Conservation (phyloP, 257 asterid species). For the Capsicum rhomboideum region DNA sequence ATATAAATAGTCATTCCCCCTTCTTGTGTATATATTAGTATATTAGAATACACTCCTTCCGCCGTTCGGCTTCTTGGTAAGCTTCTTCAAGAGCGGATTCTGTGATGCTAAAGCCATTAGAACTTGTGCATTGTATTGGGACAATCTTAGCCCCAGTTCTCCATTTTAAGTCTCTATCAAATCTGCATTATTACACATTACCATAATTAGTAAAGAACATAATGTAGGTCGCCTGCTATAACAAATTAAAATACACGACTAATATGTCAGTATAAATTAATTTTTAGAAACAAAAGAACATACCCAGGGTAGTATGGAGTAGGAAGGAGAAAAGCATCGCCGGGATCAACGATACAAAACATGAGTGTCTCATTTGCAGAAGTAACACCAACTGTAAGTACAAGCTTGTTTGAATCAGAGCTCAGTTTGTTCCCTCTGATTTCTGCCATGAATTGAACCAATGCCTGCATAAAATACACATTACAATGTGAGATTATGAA, state of each 20-base stretch:
- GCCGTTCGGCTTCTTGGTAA: slow-evolving; percentile 23
- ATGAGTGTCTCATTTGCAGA: slow-evolving; percentile 12
- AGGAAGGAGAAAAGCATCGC: slow-evolving; percentile 14
- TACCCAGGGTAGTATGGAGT: slow-evolving; percentile 17
- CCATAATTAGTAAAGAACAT: not conserved
- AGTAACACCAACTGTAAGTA: slow-evolving; percentile 10
- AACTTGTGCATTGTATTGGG: slow-evolving; percentile 34
- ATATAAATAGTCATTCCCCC: no score
- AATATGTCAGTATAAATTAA: no score
- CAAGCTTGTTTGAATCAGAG: slow-evolving; percentile 8
- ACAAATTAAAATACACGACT: not conserved
- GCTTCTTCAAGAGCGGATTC: slow-evolving; percentile 29
- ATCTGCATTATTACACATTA: slow-evolving; percentile 10
- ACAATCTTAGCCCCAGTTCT: slow-evolving; percentile 37
- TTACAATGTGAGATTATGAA: not conserved
- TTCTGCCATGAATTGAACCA: slow-evolving; percentile 6
- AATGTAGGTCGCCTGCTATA: not conserved
- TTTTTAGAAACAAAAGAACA: not conserved
- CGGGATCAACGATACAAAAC: slow-evolving; percentile 7
- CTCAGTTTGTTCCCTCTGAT: slow-evolving; percentile 11
- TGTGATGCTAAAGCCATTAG: slow-evolving; percentile 30
- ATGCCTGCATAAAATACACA: not conserved
- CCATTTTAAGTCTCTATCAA: slow-evolving; percentile 45
- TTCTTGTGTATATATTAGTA: no score
- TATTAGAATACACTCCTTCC: no score